phyloP scores from a whole-genome alignment of 78 protist genomes.

The Pelomyxa schiedti region DNA sequence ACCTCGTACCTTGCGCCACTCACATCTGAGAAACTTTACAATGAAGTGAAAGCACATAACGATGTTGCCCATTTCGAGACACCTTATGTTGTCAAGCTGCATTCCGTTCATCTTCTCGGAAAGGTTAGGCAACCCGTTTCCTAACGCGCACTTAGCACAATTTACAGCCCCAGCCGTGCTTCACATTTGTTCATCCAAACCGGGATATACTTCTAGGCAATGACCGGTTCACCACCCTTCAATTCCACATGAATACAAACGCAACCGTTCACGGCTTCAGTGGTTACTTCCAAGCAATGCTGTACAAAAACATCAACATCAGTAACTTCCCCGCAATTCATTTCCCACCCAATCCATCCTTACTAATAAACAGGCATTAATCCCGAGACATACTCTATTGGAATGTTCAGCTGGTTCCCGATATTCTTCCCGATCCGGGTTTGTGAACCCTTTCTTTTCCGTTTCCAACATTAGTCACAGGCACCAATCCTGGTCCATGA shows the following conservation, averaged over 20 bases:
- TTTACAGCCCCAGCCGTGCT: slow-evolving; percentile 31
- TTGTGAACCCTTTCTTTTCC: background rate
- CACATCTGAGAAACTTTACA: slow-evolving; percentile 29
- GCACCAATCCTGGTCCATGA: too few relatives aligned
- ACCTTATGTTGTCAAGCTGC: slow-evolving; percentile 84
- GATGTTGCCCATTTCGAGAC: slow-evolving; percentile 60
- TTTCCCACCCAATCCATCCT: background rate
- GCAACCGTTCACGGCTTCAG: slow-evolving; percentile 82
- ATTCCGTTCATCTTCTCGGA: slow-evolving; percentile 32
- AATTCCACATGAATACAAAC: background rate
- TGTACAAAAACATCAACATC: slow-evolving; percentile 66
- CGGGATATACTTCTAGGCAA: slow-evolving; percentile 9
- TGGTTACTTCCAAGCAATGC: slow-evolving; percentile 85
- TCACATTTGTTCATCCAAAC: slow-evolving; percentile 79
- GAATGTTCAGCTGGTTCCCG: slow-evolving; percentile 96
- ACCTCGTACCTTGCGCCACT: slow-evolving; percentile 76
- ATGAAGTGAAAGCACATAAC: slow-evolving; percentile 29
- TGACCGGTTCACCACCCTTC: slow-evolving; percentile 10
- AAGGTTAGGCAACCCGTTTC: too few relatives aligned
- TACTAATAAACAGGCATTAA: slow-evolving; percentile 26
- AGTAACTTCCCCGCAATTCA: slow-evolving; percentile 17
- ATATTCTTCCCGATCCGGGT: slow-evolving; percentile 78
- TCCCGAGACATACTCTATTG: slow-evolving; percentile 73
- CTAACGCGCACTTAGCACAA: too few relatives aligned
- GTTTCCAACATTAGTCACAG: too few relatives aligned